Base-by-base conservation (phyloP, 139 green algal species). In the Chlamydomonas sp. region DNA sequence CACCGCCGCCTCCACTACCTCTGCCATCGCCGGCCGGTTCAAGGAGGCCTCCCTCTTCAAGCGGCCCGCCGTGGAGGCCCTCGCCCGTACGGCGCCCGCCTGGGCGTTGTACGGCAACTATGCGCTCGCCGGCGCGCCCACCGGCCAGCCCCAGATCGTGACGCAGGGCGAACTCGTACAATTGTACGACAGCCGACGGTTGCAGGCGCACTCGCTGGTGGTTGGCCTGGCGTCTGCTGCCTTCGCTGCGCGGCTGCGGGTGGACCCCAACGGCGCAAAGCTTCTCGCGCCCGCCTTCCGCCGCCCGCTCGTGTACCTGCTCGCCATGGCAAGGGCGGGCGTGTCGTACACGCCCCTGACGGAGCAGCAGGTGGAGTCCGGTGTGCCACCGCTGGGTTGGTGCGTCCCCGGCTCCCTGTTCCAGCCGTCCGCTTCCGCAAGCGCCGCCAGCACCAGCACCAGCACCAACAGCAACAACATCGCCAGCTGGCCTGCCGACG, bases 71-170 rank as follows among this genome's bases (percentile, higher is more conserved):
- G 61, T 87, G n/a, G 83, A 87, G 61, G 4, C 58, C 16, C 49
- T 87, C 31, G 62, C 83, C 4, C 57, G 61, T 5, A 60, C 20
- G 3, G 82, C 82, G 9, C 60, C 82, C 67, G 5, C 66, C n/a
- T 87, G 82, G 82, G 8, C 80, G 15, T 72, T 75, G 4, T 80
- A 80, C 61, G 60, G 57, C 72, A 87, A 87, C 74, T 87, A 87
- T 31, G 68, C 4, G 5, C 6, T 63, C 6, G 0, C 17, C 62
- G 83, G 83, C n/a, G 31, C 31, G 31, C 62, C 73, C 62, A 75
- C 72, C 59, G 83, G 74, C 20, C 73, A 57, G 31, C 61, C 72
- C 3, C 17, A 15, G 69, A 2, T 88, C 49, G 14, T 88, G 73
- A 83, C 15, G 1, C 16, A 63, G 6, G 84, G 63, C 1, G 49